phyloP scores from a whole-genome alignment of 139 green algal species.

The Chlorella sp. region DNA sequence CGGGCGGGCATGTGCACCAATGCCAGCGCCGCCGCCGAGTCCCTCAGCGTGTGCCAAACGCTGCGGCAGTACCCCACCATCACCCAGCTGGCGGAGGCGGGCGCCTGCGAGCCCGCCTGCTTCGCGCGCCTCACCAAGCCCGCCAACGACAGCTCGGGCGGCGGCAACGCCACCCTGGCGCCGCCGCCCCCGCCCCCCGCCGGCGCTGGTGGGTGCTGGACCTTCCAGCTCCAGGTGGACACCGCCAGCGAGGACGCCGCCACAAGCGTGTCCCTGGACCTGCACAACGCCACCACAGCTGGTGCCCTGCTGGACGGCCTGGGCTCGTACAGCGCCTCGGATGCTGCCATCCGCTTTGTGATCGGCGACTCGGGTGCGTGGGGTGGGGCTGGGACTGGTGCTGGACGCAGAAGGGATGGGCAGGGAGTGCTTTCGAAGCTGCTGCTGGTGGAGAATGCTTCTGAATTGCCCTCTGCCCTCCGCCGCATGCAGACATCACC shows the following conservation, averaged over 20 bases:
- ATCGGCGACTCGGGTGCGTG: too few relatives aligned
- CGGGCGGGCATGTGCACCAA: constrained; percentile 16
- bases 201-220: constrained; percentile 10
- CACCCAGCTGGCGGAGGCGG: not conserved
- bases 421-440: too few relatives aligned
- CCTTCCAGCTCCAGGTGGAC: constrained; percentile 18
- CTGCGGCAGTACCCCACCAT: constrained; percentile 17
- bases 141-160: not conserved
- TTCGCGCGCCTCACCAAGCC: not conserved
- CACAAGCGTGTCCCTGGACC: not conserved
- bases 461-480: too few relatives aligned
- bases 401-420: too few relatives aligned
- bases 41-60: constrained; percentile 4
- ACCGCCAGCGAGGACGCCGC: not conserved
- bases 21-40: not conserved
- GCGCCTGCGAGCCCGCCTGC: constrained; percentile 19
- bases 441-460: too few relatives aligned
- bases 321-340: too few relatives aligned
- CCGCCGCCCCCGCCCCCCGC: constrained; percentile 2
- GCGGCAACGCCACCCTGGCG: not conserved
- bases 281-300: constrained; percentile 17
- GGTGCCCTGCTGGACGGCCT: too few relatives aligned
- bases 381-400: too few relatives aligned
- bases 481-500: too few relatives aligned
- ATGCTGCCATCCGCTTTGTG: too few relatives aligned